Base-by-base conservation (phyloP, 2,329 filamentous ascomycete genomes). In the Beauveria asiatica region DNA sequence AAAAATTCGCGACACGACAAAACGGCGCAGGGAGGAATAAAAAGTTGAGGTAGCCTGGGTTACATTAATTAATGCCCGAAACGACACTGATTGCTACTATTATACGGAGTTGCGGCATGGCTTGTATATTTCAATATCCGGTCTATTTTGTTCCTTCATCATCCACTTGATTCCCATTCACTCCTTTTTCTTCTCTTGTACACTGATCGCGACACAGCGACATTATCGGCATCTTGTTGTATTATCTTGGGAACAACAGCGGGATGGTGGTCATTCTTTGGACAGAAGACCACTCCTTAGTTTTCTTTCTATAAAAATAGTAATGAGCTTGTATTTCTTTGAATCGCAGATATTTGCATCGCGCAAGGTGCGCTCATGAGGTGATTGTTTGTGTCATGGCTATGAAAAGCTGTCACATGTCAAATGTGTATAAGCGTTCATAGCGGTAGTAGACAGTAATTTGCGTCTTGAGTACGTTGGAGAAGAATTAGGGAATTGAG, bases 51-150 rank as follows among this genome's bases (percentile, higher is more conserved):
- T 42, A 13, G n/a, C 7, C 30, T 39, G n/a, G 41, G 53, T 39
- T 44, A 51, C 30, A 59, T 16, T 37, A 37, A 16, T 46, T 52
- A 46, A 59, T 46, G 57, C 57, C 49, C 25, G 57, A 59, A 39
- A 59, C 42, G 57, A 59, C 16, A 46, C 42, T 53, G 48, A 53
- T 59, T 59, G 41, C 57, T 46, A 53, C 41, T 59, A 48, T 41
- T 59, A 54, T 9, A 30, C 33, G 54, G 54, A 58, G 60, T 59
- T 61, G 45, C 19, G 48, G 59, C 44, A 50, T 51, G 27, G 44
- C 23, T 23, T 37, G 53, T 45, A 39, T 61, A 19, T 27, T 48
- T 48, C 51, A 55, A 53, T 62, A 59, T 54, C 62, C 54, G n/a
- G 21, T 33, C 21, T 57, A 19, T 19, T 53, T 59, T 56, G 55